Evolutionary conservation across 306 rosid genomes (phyloP), one percentile per base, ranked within the genome.

Genomic region (peach (Prunus persica)): DNA sequence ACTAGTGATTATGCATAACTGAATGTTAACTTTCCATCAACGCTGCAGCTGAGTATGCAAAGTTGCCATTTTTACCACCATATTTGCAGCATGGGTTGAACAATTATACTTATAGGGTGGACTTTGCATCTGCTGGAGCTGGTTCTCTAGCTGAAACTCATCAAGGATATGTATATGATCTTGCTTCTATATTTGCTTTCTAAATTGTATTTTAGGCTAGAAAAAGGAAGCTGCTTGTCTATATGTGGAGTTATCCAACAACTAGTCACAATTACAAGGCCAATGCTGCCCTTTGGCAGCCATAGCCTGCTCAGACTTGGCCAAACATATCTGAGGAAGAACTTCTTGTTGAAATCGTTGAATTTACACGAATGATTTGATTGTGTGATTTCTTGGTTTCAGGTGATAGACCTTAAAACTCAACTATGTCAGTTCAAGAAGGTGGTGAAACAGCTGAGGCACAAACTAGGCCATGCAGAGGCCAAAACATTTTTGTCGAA

Each of bases 391-490:
- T 5, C 13, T 72, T 22, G 0, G 45, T 67, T 45, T 12, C 69
- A 89, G 91, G 86, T 76, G 18, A 46, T 80, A 76, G 74, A 82
- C 86, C 83, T 87, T 0, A 45, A 74, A 9, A 74, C 87, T 49
- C 93, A 91, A 76, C 72, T 83, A 16, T 45, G 75, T 50, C 67
- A 81, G 68, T 86, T 87, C 63, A 76, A 84, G 75, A 80, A 70
- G 6, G 74, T 87, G 15, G 87, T 28, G 81, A 78, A 67, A 43
- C 19, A 72, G 27, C 69, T 72, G 72, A 78, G 66, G 62, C n/a
- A 56, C 11, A 43, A 73, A 64, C 55, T 87, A 24, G 85, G 87
- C 0, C 65, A 82, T 18, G 28, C 30, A 45, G 78, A 69, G 76
- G 84, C 80, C 72, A 69, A 69, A 24, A 63, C 28, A 63, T 34